phyloP scores from a whole-genome alignment of 331 rosid species.

The Pyrus hybrid region DNA sequence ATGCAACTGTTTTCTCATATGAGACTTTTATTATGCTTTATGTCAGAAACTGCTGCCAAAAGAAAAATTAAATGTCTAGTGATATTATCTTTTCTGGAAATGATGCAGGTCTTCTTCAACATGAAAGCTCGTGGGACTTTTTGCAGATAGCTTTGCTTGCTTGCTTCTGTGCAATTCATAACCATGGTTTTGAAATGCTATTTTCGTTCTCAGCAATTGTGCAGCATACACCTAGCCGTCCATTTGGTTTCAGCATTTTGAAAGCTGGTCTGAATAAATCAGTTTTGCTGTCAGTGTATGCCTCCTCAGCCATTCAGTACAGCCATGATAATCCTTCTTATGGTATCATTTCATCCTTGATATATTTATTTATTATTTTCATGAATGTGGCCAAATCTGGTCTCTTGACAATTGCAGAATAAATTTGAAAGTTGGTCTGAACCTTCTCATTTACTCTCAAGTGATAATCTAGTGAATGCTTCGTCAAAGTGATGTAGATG shows the following conservation, averaged over 20 bases:
- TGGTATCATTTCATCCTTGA: slow-evolving; percentile 41
- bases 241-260: slow-evolving; percentile 88
- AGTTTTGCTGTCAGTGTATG: slow-evolving; percentile 79
- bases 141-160: slow-evolving; percentile 88
- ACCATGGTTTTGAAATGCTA: slow-evolving; percentile 86
- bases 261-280: slow-evolving; percentile 95
- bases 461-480: background rate
- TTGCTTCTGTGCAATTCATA: slow-evolving; percentile 94
- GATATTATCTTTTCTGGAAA: slow-evolving; percentile 14
- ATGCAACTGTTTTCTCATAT: slow-evolving; percentile 7
- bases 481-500: background rate
- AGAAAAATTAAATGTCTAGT: background rate
- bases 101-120: slow-evolving; percentile 74
- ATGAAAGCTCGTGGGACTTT: slow-evolving; percentile 88
- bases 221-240: slow-evolving; percentile 85
- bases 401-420: background rate
- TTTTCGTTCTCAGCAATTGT: slow-evolving; percentile 93
- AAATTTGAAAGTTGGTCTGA: background rate
- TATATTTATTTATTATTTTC: slow-evolving; percentile 6
- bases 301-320: slow-evolving; percentile 53
- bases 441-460: background rate
- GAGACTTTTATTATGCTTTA: background rate
- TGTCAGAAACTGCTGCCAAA: background rate
- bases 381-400: background rate
- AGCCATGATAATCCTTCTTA: slow-evolving; percentile 50